Conservation (phyloP, 164 flowering plant genomes). For the Stephania yunnanensis region DNA sequence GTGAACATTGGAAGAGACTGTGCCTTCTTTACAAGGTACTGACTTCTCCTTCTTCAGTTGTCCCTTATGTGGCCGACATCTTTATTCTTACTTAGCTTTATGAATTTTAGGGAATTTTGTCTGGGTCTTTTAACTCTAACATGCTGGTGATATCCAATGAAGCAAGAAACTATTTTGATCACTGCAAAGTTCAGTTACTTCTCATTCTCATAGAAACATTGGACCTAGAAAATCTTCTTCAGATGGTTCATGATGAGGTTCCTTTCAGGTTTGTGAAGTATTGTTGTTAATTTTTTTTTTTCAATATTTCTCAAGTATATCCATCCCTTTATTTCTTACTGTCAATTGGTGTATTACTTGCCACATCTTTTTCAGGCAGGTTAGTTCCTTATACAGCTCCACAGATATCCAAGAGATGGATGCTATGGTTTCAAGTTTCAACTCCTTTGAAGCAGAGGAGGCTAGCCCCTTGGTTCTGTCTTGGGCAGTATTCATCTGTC, state of each 20-base stretch:
- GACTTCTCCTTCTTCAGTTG: conserved; percentile 4
- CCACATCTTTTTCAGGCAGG: conserved; percentile 44
- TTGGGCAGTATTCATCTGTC: conserved; percentile 88
- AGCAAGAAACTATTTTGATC: conserved; percentile 46
- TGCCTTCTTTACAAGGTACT: conserved; percentile 72
- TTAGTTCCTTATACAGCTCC: conserved; percentile 41
- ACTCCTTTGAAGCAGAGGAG: conserved; percentile 52
- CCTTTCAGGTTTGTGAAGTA: conserved; percentile 58
- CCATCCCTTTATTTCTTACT: neutral
- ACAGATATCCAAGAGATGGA: conserved; percentile 77
- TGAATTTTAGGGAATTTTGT: conserved; percentile 51
- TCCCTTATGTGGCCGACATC: neutral
- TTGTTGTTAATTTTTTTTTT: neutral
- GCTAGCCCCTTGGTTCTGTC: conserved; percentile 72
- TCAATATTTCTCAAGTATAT: neutral
- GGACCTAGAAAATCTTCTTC: conserved; percentile 77
- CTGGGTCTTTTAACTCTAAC: conserved; percentile 53
- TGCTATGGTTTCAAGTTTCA: conserved; percentile 53
- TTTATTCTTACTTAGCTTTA: conserved; percentile 11
- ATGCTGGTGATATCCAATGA: conserved; percentile 64
- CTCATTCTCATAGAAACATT: conserved; percentile 80
- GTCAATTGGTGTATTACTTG: neutral
- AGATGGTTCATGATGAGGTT: conserved; percentile 73
- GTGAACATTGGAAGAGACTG: conserved; percentile 66
- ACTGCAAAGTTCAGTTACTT: conserved; percentile 71